Percentiles rank a stretch among this genome's conserved stretches.
These are phyloP conservation scores for Beauveria rudraprayagi DNA, from an alignment of 2,329 filamentous ascomycete genomes.

Conservation along the genomic window DNA sequence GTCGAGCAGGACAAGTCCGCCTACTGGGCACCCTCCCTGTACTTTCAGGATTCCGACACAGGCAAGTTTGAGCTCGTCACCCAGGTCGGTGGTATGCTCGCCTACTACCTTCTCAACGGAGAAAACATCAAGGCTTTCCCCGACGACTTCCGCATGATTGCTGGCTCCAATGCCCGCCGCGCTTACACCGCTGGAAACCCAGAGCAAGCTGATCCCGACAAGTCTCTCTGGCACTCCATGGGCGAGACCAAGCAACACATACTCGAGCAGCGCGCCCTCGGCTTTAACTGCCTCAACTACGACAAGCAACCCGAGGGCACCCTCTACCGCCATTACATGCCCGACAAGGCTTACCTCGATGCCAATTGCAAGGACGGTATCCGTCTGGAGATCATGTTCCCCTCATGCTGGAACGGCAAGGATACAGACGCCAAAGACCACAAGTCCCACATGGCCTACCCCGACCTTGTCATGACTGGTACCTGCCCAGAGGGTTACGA, in stretches of 20 bases:
- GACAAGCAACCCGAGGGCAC: conserved; percentile 55
- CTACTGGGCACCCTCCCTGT: conserved; percentile 76
- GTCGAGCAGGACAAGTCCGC: conserved; percentile 77
- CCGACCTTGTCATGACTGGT: conserved; percentile 67
- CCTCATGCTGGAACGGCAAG: conserved; percentile 76
- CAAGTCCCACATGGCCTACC: conserved; percentile 67
- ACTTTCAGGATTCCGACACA: conserved; percentile 61
- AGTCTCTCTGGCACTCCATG: conserved; percentile 60
- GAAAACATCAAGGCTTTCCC: conserved; percentile 67
- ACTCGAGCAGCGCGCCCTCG: conserved; percentile 72
- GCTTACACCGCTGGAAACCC: conserved; percentile 64
- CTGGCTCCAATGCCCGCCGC: conserved; percentile 61
- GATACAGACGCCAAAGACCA: conserved; percentile 48
- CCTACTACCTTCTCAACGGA: conserved; percentile 77
- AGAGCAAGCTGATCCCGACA: conserved; percentile 52
- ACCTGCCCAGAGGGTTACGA: conserved; percentile 63
- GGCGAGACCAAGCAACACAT: conserved; percentile 59
- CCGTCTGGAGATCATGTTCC: conserved; percentile 79
- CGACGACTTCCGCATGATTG: conserved; percentile 70
- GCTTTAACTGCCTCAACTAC: conserved; percentile 96
- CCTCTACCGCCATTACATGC: conserved; percentile 73
- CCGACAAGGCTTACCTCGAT: conserved; percentile 72
- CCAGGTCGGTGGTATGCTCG: conserved; percentile 76
- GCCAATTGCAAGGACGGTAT: conserved; percentile 74
- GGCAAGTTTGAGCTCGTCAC: conserved; percentile 60